Evolutionary conservation across 2,329 filamentous ascomycete genomes (phyloP), one percentile per base, ranked within the genome.

Genomic region (Bipolaris sorokiniana): DNA sequence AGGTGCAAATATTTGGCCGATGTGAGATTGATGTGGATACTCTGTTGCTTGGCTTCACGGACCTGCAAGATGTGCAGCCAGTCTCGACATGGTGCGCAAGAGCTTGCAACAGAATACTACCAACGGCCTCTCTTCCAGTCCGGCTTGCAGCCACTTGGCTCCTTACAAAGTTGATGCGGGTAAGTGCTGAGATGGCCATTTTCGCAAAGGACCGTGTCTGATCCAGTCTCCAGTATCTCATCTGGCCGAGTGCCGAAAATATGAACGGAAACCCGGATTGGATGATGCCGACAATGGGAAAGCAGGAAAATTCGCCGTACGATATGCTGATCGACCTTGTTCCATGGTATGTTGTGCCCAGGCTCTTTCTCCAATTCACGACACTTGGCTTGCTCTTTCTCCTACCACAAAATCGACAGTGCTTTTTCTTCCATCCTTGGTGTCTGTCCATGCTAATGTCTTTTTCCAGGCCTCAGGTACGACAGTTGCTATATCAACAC

Each of bases 191-290:
- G 18, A 13, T 23, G 38, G 10, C 6, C 20, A 20, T 7, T 33
- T 7, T 3, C 15, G 41, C 13, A 16, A n/a, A 18, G 37, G 23
- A 31, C 15, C 13, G 15, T 20, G 22, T 40, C 65, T 70, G 51
- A 70, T 41, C 3, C 5, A 13, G n/a, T 16, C 38, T 40, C 16
- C 48, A 76, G 72, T 76, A 67, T 64, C 64, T 74, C 48, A 73
- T 76, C 10, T 76, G 73, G 73, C 73, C 73, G n/a, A 72, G 62
- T 56, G 69, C 73, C 7, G 71, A 74, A 37, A 73, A 72, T 41
- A 67, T 74, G 66, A 73, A 74, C 40, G 54, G 64, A 3, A 72
- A 70, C 61, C 73, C 73, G 23, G 73, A 75, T 13, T 76, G 73
- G 73, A 49, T 75, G 59, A 68, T 71, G 64, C 73, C 72, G 34